phyloP scores from a whole-genome alignment of 2,329 filamentous ascomycete species.

The Fusarium ambrosium region DNA sequence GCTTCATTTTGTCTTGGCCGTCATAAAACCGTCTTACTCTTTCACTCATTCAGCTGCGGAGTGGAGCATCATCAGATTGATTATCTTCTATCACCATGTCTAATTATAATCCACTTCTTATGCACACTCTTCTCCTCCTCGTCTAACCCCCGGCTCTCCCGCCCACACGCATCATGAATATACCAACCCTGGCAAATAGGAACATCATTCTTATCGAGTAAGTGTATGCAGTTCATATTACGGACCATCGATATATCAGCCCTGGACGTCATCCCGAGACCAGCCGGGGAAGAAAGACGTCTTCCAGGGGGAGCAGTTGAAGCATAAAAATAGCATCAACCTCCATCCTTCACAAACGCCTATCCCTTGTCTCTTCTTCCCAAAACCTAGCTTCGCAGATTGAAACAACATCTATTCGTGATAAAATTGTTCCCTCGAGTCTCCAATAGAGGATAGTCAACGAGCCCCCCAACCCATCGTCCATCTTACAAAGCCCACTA shows the following conservation, averaged over 20 bases:
- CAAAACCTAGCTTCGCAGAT: constrained; percentile 8
- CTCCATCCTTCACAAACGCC: constrained; percentile 13
- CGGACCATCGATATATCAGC: constrained; percentile 17
- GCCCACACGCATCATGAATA: not conserved
- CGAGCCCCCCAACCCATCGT: not conserved
- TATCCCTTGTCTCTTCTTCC: not conserved
- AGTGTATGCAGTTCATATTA: not conserved
- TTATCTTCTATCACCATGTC: not conserved
- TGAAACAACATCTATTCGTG: constrained; percentile 8
- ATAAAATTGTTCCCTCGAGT: not conserved
- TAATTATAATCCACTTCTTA: constrained; percentile 8
- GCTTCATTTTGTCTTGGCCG: not conserved
- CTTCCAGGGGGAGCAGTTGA: not conserved
- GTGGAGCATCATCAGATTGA: not conserved
- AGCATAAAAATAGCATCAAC: constrained; percentile 3
- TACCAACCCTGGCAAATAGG: not conserved
- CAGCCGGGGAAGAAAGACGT: not conserved
- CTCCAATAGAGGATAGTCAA: not conserved
- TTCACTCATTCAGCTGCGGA: constrained; percentile 2
- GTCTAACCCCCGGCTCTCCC: constrained; percentile 23
- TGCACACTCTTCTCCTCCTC: constrained; percentile 15
- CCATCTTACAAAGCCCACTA: constrained; percentile 12
- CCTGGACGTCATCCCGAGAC: constrained; percentile 9
- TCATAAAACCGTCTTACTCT: not conserved
- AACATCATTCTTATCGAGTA: constrained; percentile 11